Evolutionary conservation across 2,329 filamentous ascomycete genomes (phyloP).

Genomic region (Epichloe gansuensis): DNA sequence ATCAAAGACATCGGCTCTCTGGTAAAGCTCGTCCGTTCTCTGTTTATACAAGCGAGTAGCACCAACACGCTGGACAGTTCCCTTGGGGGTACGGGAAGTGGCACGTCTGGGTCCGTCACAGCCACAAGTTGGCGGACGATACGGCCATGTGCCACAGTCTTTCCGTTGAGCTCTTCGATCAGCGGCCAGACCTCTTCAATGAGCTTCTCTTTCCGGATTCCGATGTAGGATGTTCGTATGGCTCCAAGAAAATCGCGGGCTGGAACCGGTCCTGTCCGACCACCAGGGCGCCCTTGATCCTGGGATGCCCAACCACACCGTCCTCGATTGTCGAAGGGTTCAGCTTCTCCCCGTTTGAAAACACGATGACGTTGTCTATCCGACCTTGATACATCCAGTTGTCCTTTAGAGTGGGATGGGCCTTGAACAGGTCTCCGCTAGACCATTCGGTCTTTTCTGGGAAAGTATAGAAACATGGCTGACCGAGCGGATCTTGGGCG

Average conservation of each 20-base stretch:
- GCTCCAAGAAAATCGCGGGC: constrained; percentile 36
- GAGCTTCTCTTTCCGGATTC: constrained; percentile 15
- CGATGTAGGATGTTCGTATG: constrained; percentile 16
- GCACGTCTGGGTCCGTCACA: constrained; percentile 27
- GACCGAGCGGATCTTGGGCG: constrained; percentile 21
- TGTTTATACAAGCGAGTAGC: constrained; percentile 29
- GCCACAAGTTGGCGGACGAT: constrained; percentile 28
- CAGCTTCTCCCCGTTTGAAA: constrained; percentile 29
- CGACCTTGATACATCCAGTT: constrained; percentile 25
- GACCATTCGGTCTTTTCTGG: constrained; percentile 23
- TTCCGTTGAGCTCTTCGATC: constrained; percentile 29
- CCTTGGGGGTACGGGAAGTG: constrained; percentile 33
- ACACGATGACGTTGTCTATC: constrained; percentile 29
- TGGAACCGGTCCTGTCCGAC: constrained; percentile 35
- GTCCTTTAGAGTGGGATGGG: constrained; percentile 20
- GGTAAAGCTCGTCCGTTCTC: constrained; percentile 31
- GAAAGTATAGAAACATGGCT: constrained; percentile 25
- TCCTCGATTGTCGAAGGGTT: constrained; percentile 27
- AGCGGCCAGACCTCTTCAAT: constrained; percentile 32
- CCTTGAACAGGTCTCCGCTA: constrained; percentile 24
- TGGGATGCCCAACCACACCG: constrained; percentile 17
- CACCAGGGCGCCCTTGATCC: constrained; percentile 20
- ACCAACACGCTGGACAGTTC: constrained; percentile 29
- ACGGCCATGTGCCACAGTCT: constrained; percentile 33
- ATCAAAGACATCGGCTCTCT: constrained; percentile 9